Base-by-base conservation (phyloP, 2,329 filamentous ascomycete species). In the Colletotrichum magnum region DNA sequence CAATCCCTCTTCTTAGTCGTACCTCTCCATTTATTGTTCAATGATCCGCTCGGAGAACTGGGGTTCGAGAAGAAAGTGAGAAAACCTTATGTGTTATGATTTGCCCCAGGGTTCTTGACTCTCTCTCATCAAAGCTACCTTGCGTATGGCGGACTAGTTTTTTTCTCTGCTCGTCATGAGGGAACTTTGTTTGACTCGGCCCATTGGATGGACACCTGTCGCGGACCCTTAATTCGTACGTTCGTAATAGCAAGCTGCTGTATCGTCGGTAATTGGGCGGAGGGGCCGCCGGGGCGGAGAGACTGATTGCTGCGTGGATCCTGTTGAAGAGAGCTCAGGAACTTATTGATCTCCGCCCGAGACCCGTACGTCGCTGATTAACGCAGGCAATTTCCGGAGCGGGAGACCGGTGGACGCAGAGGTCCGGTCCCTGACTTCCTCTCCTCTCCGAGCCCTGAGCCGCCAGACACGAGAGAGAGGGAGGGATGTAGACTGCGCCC, bases 11-110 rank as follows among this genome's bases (percentile, higher is more conserved):
- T 50, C 47, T 50, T 7, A 39, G 9, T 7, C 36, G 10, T n/a
- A 28, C 18, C 13, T 60, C 43, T 59, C 41, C 21, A 36, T 43
- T 43, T 43, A 15, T 15, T 43, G 13, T 43, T 59, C 45, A 45
- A 43, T 43, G 58, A 68, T 68, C 59, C 45, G 47, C 45, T 45
- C 32, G 32, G 32, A 36, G 32, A 36, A 36, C 32, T 36, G 10
- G 32, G 36, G 41, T 28, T 28, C 58, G 47, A 53, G 47, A 48
- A 48, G 47, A 13, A 18, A 21, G 36, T 18, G 18, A 24, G 21
- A 26, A 36, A 68, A 64, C 59, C 41, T 36, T 58, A 58, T 64
- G 58, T 58, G 43, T 58, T 32, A 21, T 58, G 59, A 64, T 64
- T 58, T 43, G 64, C 52, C 58, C 28, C 24, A 28, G 51, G 26